phyloP scores from a whole-genome alignment of 2,329 filamentous ascomycete species.

The Aspergillus awamori region DNA sequence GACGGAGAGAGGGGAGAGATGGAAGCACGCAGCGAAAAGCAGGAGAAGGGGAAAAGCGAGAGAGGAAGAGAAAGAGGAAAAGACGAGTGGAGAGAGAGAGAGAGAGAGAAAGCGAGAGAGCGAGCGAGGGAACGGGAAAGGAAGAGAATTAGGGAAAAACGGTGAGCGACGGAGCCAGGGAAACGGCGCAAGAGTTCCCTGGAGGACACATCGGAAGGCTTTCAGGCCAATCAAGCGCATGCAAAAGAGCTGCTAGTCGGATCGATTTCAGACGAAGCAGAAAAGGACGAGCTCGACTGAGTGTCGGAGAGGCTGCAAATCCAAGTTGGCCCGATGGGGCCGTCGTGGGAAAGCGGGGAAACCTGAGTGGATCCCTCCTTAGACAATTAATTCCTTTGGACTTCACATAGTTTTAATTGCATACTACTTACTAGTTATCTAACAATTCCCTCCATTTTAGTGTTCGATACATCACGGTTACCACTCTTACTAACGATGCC shows the following conservation, averaged over 20 bases:
- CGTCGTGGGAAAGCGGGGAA: constrained; percentile 26
- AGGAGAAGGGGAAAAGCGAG: constrained; percentile 6
- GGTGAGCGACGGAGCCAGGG: constrained; percentile 19
- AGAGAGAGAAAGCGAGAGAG: constrained; percentile 15
- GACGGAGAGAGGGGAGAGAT: constrained; percentile 5
- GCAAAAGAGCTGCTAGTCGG: constrained; percentile 1
- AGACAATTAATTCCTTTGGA: neutral
- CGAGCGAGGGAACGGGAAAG: constrained; percentile 11
- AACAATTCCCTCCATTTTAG: neutral
- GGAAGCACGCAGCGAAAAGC: constrained; percentile 1
- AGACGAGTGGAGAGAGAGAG: constrained; percentile 8
- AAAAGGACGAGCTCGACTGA: neutral
- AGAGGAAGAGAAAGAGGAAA: constrained; percentile 3
- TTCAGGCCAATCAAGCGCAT: constrained; percentile 20
- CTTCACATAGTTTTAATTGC: too few relatives aligned
- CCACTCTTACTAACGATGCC: neutral
- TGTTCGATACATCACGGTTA: too few relatives aligned
- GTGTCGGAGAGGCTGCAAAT: constrained; percentile 5
- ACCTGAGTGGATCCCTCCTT: constrained; percentile 17
- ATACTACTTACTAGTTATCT: too few relatives aligned
- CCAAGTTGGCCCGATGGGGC: constrained; percentile 16
- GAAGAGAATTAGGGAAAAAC: constrained; percentile 19
- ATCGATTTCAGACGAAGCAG: neutral
- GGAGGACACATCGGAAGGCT: constrained; percentile 15
- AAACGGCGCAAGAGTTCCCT: constrained; percentile 4